Conservation (phyloP, 1,284 basidiomycete genomes). For the Athelia sp. region DNA sequence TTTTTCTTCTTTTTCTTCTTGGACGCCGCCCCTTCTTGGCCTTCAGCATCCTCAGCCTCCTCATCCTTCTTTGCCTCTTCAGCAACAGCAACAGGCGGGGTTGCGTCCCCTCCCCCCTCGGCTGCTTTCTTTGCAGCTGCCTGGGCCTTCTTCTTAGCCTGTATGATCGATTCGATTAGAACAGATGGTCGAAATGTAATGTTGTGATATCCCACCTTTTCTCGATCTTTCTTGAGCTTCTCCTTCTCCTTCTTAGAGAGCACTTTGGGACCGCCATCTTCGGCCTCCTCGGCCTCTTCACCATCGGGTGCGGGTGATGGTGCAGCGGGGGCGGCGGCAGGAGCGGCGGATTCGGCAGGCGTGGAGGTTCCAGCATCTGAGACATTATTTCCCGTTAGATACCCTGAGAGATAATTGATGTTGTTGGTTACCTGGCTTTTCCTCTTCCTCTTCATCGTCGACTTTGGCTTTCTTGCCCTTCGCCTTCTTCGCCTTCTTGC, state of each 20-base stretch:
- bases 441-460: constrained; percentile 34
- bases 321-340: constrained; percentile 24
- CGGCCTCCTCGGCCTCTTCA: constrained; percentile 31
- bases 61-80: constrained; percentile 26
- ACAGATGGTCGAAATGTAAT: constrained; percentile 1
- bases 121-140: constrained; percentile 79
- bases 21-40: constrained; percentile 52
- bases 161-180: constrained; percentile 9
- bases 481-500: constrained; percentile 43
- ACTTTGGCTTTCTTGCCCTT: constrained; percentile 53
- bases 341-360: constrained; percentile 15
- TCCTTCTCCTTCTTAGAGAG: constrained; percentile 92
- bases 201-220: constrained; percentile 58
- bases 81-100: constrained; percentile 17
- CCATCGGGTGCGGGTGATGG: constrained; percentile 17
- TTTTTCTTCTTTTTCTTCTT: constrained; percentile 93
- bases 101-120: constrained; percentile 25
- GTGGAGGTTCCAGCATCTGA: constrained; percentile 2
- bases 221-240: constrained; percentile 89
- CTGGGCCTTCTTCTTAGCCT: constrained; percentile 96
- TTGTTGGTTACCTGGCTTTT: constrained; percentile 13
- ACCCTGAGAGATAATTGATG: neutral
- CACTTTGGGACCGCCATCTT: constrained; percentile 51
- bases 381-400: neutral
- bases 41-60: constrained; percentile 47